Conservation (phyloP, 139 green algal species). For the Coccomyxa sp. region DNA sequence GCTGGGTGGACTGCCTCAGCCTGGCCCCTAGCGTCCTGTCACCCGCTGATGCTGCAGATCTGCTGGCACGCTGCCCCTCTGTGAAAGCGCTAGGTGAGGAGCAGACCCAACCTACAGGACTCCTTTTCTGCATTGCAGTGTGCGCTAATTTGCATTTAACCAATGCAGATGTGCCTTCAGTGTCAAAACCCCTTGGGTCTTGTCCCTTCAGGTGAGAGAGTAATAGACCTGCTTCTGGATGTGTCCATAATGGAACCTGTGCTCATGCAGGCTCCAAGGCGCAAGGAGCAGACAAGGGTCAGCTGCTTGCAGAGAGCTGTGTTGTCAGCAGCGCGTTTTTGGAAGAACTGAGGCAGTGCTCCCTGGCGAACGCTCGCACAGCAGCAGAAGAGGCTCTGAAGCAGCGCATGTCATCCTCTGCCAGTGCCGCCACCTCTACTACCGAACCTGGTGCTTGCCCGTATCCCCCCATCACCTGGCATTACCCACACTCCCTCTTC, state of each 20-base stretch:
- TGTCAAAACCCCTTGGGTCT: too few species aligned
- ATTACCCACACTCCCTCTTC: background rate
- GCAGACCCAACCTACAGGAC: too few species aligned
- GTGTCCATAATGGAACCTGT: background rate
- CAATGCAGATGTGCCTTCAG: too few species aligned
- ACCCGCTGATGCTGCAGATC: conserved; percentile 27
- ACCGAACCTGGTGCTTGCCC: background rate
- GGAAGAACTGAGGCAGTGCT: conserved; percentile 22
- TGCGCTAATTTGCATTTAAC: too few species aligned
- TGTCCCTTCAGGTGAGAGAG: too few species aligned
- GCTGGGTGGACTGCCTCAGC: conserved; percentile 41
- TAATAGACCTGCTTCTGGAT: too few species aligned
- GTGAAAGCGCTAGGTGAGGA: background rate
- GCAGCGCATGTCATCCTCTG: conserved; percentile 24
- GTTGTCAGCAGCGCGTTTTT: conserved; percentile 37
- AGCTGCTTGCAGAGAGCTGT: conserved; percentile 43
- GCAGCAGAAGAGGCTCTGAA: conserved; percentile 41
- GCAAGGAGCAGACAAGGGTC: background rate
- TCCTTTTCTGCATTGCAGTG: too few species aligned
- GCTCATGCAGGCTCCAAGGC: background rate
- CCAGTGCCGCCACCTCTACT: background rate
- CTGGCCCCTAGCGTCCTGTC: conserved; percentile 46
- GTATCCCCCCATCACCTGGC: too few species aligned
- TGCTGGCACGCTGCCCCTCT: conserved; percentile 28
- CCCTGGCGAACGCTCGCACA: conserved; percentile 29